Evolutionary conservation across 441 rosid genomes (phyloP), one percentile per base, ranked within the genome.

Genomic region (Arabidopsis lyrata): DNA sequence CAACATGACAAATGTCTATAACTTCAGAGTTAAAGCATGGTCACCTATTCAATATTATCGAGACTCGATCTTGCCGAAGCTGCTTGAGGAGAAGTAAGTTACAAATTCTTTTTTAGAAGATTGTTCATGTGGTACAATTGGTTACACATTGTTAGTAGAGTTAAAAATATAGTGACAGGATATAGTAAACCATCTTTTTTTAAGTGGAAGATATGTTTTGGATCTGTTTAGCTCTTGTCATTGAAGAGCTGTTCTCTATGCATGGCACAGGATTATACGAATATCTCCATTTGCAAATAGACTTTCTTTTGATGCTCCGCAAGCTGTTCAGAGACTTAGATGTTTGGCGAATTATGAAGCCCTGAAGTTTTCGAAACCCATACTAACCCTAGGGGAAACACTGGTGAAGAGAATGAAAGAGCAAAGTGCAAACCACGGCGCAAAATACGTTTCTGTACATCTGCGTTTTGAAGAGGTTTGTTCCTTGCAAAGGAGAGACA

Each of bases 211-310:
- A 18, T 22, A 29, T 45, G 35, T 20, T 42, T 14, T 71, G n/a
- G 45, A 16, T 60, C 11, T 77, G n/a, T 61, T 44, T 67, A 47
- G 77, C 38, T 6, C 56, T 42, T 73, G 8, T 62, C 11, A 41
- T 41, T 73, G 58, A 48, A 68, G 57, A 52, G 64, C 61, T 52
- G 65, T 49, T 42, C 50, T 44, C 57, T 82, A 77, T 80, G 24
- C 72, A 72, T 71, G 72, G 45, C 56, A 35, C 95, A 96, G 99
- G 97, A 80, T 96, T 50, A 87, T 96, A 83, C 84, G 98, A 86
- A 96, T 96, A 81, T 96, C 99, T 66, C 99, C 99, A 38, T 96
- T 96, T 80, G 99, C 99, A 66, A 93, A 96, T 82, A 89, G 99
- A 73, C 86, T 96, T 75, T 96, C 99, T 54, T 91, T 90, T 83